Evolutionary conservation across 352 stramenopile genomes (phyloP), one percentile per base, ranked within the genome.

Genomic region (Phytophthora pistaciae): DNA sequence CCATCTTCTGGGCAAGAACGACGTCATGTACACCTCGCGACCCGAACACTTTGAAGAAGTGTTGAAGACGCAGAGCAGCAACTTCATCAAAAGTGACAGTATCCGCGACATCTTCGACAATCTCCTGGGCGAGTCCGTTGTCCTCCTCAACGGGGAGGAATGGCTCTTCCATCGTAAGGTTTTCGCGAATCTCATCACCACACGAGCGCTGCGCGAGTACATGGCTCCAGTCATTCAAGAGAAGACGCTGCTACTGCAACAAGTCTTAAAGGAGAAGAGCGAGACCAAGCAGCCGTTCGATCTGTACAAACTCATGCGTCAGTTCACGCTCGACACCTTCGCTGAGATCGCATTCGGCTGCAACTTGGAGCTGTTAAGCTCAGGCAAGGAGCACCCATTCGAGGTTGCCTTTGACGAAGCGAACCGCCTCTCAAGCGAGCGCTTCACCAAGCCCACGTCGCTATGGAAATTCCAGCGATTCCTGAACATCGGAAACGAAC

Each of bases 171-270:
- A 96, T 56, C 84, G 89, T 53, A 94, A 93, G 70, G 84, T 73
- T 0, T 82, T 91, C 60, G 95, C 83, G 40, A 91, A 95, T 57
- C 92, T 98, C 20, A 91, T 96, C 25, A 91, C 79, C 3, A 74
- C 70, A 25, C 60, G 71, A 36, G 80, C 77, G 67, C 68, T 90
- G 68, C 63, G 74, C 20, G 72, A 83, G 10, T 72, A 68, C 63
- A 82, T 90, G 78, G 70, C 60, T 6, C 61, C 59, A 13, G 72
- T 73, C 55, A 75, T 90, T 33, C 66, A 70, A 27, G 59, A 77
- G 27, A 66, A 77, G 33, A 36, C 33, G 14, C 29, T 31, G 14
- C 23, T 48, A 38, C 33, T 79, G 16, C 58, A 56, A 20, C 5
- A 25, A 0, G 63, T 75, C 9, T 50, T 79, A 8, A 13, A 42